Base-by-base conservation (phyloP, 2,329 filamentous ascomycete species). In the Fusarium miscanthi region DNA sequence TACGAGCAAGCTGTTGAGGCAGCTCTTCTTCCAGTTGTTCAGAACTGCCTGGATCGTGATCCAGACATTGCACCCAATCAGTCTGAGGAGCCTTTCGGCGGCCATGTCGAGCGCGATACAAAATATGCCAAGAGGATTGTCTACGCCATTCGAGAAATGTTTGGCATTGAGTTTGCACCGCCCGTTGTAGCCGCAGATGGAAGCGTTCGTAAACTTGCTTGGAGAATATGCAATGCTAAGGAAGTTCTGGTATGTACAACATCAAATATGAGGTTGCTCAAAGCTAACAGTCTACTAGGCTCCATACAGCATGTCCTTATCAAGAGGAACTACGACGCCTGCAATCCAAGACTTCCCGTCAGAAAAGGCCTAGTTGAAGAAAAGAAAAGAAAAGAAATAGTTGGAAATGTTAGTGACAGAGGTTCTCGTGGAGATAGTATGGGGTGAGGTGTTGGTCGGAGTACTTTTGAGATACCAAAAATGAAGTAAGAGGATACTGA, bases 191-290 rank as follows among this genome's bases (percentile, higher is more conserved):
- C 93, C 58, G 94, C 95, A 0, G 96, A 99, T 83, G 94, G 96
- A 10, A 97, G 92, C 75, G 93, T 98, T 66, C 90, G 88, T 78
- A 97, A 97, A 79, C 85, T 99, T 71, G 94, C 95, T 10, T 98
- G 95, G 95, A 89, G 96, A 78, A 93, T 99, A 72, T 96, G 93
- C 81, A 97, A 97, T 80, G 96, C 96, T 40, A 98, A 98, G 86
- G 94, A 95, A 83, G 96, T 97, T 73, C 82, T 98, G 83, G 94
- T 97, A 85, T 85, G 92, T 87, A 40, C 4, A 27, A 45, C 12
- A 13, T n/a, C 21, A 51, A 17, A 21, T 6, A 12, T 49, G 27
- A 45, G 38, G 12, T 11, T 21, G 27, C 12, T 9, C 6, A 17
- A 27, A 35, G 11, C 62, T 68, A 33, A 77, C 73, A 41, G 25